A percentile compares a stretch with the other conserved stretches of the same genome.
Evolutionary conservation across 495 filamentous ascomycete genomes (phyloP).

Genomic region (Thermothielavioides terrestris): DNA sequence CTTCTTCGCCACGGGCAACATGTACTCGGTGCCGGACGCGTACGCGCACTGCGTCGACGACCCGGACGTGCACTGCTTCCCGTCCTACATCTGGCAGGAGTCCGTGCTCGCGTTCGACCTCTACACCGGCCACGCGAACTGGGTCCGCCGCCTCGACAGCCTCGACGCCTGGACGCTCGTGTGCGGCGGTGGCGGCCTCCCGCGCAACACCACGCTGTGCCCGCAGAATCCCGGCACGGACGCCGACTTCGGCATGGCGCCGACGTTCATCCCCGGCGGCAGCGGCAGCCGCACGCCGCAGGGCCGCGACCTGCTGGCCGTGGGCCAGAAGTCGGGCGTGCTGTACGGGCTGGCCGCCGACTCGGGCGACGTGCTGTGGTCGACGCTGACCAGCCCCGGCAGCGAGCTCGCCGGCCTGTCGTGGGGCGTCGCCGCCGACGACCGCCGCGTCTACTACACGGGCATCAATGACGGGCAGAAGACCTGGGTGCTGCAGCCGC

Average conservation of each 20-base stretch:
- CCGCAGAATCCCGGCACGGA: slow-evolving; percentile 28
- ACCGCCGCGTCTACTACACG: slow-evolving; percentile 28
- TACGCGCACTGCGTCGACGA: no score
- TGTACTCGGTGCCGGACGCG: no score
- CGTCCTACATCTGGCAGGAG: slow-evolving; percentile 25
- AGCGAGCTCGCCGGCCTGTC: slow-evolving; percentile 23
- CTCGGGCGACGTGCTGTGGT: slow-evolving; percentile 26
- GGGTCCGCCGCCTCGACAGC: slow-evolving; percentile 19
- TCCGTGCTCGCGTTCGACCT: slow-evolving; percentile 28
- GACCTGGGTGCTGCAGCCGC: slow-evolving; percentile 16
- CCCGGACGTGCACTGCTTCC: slow-evolving; percentile 11
- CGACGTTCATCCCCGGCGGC: slow-evolving; percentile 23
- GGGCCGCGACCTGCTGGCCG: slow-evolving; percentile 24
- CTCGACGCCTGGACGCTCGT: slow-evolving; percentile 28
- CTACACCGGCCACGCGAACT: slow-evolving; percentile 23
- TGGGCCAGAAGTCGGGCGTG: slow-evolving; percentile 35
- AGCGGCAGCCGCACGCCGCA: background rate
- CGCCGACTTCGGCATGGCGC: slow-evolving; percentile 39
- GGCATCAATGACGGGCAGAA: slow-evolving; percentile 18
- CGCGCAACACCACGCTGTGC: slow-evolving; percentile 20
- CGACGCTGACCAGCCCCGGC: slow-evolving; percentile 21
- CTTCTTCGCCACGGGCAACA: slow-evolving; percentile 34
- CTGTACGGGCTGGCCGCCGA: slow-evolving; percentile 27
- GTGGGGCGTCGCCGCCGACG: slow-evolving; percentile 35
- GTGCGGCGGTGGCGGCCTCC: slow-evolving; percentile 14